A percentile compares a stretch with the other conserved stretches of the same genome.
Conservation (phyloP, 179 eudicot genomes). For the Beta lomatogona region DNA sequence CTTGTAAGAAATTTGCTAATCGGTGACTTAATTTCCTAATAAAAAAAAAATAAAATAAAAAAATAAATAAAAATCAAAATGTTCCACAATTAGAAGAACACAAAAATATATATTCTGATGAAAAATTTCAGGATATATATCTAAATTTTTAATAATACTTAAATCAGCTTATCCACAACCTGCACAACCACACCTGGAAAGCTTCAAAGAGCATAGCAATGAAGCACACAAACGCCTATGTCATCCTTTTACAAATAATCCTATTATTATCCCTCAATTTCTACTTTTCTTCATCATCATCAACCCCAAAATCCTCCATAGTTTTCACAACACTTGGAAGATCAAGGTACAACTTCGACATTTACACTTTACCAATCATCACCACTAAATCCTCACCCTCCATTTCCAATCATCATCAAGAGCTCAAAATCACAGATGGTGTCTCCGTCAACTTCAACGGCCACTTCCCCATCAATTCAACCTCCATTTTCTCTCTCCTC, state of each 20-base stretch:
- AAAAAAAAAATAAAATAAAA: no score
- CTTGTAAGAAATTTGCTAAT: no score
- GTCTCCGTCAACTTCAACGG: slow-evolving; percentile 76
- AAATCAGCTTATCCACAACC: no score
- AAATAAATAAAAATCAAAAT: no score
- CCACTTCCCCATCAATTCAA: slow-evolving; percentile 44
- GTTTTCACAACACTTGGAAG: slow-evolving; percentile 60
- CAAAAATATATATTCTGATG: no score
- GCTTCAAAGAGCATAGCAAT: not conserved
- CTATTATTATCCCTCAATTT: not conserved
- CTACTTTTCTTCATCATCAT: not conserved
- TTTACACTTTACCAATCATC: slow-evolving; percentile 55
- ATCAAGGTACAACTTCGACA: slow-evolving; percentile 68
- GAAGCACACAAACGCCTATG: not conserved
- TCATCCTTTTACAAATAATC: not conserved
- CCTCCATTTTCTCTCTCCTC: slow-evolving; percentile 31
- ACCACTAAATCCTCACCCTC: slow-evolving; percentile 14
- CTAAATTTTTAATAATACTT: no score
- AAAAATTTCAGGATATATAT: no score
- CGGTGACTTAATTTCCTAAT: no score
- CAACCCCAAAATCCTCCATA: slow-evolving; percentile 37
- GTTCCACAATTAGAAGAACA: no score
- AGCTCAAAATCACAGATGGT: slow-evolving; percentile 67
- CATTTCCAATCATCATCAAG: slow-evolving; percentile 23
- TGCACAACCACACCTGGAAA: not conserved